phyloP scores from a whole-genome alignment of 1,139 yeast species.

The Candida pseudocylindracea region DNA sequence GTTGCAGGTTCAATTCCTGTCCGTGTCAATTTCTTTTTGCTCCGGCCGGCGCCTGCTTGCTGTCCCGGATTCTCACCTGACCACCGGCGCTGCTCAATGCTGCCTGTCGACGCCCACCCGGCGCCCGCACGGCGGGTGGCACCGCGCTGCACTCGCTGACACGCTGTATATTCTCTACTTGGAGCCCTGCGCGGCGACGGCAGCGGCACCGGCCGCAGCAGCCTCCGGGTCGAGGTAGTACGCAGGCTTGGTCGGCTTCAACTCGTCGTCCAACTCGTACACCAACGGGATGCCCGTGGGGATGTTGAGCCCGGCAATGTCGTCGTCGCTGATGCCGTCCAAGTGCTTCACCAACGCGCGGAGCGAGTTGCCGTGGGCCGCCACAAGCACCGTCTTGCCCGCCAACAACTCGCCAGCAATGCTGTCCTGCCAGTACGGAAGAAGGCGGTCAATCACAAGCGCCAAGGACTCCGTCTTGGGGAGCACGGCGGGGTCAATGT shows the following conservation, averaged over 20 bases:
- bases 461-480: conserved; percentile 93
- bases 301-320: conserved; percentile 84
- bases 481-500: conserved; percentile 63
- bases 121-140: too few relatives aligned
- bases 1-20: conserved; percentile 1
- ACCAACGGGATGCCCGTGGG: conserved; percentile 99
- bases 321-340: conserved; percentile 82
- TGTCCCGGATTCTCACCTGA: too few relatives aligned
- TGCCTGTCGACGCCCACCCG: too few relatives aligned
- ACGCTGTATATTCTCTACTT: conserved; percentile 8
- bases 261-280: conserved; percentile 74
- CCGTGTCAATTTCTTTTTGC: conserved; percentile 1
- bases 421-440: conserved; percentile 96
- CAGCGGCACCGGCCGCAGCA: conserved; percentile 99
- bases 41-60: too few relatives aligned
- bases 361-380: conserved; percentile 98
- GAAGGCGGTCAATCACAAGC: conserved; percentile 87
- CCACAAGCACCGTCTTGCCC: conserved; percentile 80
- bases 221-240: conserved; percentile 98
- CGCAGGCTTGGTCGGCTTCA: conserved; percentile 82
- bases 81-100: too few relatives aligned
- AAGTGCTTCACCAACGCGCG: conserved; percentile 94
- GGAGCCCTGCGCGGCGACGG: conserved; percentile 90
- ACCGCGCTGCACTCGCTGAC: too few relatives aligned
- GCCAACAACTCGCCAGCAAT: conserved; percentile 66